These are phyloP conservation scores for Cyclotella sp. DNA, from an alignment of 108 stramenopile species.

Conservation along the genomic window DNA sequence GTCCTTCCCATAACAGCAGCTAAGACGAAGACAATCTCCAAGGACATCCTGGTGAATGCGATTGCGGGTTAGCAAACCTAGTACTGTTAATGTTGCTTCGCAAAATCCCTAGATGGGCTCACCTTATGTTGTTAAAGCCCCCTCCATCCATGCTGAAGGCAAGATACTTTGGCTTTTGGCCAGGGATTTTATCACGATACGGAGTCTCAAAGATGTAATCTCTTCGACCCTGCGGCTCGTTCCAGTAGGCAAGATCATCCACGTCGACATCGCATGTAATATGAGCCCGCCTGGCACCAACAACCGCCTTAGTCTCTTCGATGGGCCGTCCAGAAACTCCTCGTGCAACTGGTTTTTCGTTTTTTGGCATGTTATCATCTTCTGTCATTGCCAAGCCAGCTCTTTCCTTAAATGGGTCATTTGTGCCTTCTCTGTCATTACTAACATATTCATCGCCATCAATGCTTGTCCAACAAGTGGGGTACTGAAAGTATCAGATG, in stretches of 20 bases:
- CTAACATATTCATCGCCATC: conserved; percentile 75
- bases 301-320: conserved; percentile 17
- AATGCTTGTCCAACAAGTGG: conserved; percentile 72
- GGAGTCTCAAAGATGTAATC: conserved; percentile 55
- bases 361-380: background rate
- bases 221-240: conserved; percentile 62
- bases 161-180: conserved; percentile 36
- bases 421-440: conserved; percentile 50
- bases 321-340: conserved; percentile 24
- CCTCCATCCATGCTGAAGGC: conserved; percentile 5
- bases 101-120: background rate
- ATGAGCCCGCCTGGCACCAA: conserved; percentile 28
- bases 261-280: conserved; percentile 62
- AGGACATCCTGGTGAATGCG: conserved; percentile 67
- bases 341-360: conserved; percentile 1
- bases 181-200: conserved; percentile 32
- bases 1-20: conserved; percentile 80
- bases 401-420: conserved; percentile 23
- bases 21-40: conserved; percentile 80
- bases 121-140: conserved; percentile 13
- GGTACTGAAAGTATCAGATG: conserved; percentile 38
- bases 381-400: conserved; percentile 6
- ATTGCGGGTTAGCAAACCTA: background rate
- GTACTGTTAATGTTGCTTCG: background rate
- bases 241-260: conserved; percentile 69